Evolutionary conservation across 2,329 filamentous ascomycete genomes (phyloP).

Genomic region (Ophiognomonia clavigignenti-juglandacearum): DNA sequence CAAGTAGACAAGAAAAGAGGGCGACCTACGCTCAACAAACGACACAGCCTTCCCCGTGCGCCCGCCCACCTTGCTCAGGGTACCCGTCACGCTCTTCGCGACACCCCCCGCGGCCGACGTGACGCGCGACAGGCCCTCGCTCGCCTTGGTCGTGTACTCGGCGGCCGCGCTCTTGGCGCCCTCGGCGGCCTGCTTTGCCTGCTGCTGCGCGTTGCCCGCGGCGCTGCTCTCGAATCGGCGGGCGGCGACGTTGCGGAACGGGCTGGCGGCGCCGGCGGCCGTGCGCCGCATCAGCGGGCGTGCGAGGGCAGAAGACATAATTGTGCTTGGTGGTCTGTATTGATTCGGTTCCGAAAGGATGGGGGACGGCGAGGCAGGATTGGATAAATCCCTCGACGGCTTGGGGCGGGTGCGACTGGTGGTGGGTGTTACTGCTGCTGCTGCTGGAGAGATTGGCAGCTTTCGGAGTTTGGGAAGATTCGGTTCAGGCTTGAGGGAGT

Average conservation of each 20-base stretch:
- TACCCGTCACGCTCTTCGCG: slow-evolving; percentile 60
- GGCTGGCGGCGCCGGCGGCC: no score
- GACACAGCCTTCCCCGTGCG: slow-evolving; percentile 73
- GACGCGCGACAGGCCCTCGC: slow-evolving; percentile 78
- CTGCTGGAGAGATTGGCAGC: not conserved
- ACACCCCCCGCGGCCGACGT: slow-evolving; percentile 74
- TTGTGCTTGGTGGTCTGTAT: not conserved
- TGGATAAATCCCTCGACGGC: no score
- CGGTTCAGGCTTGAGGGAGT: not conserved
- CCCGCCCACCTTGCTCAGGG: slow-evolving; percentile 74
- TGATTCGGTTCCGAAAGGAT: not conserved
- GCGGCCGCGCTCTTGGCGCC: slow-evolving; percentile 35
- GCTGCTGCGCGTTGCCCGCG: slow-evolving; percentile 30
- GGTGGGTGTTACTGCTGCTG: no score
- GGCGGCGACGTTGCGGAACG: slow-evolving; percentile 28
- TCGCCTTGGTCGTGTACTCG: slow-evolving; percentile 58
- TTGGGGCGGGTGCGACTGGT: no score
- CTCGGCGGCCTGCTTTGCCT: slow-evolving; percentile 35
- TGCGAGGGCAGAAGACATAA: slow-evolving; percentile 16
- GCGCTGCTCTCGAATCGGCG: slow-evolving; percentile 59
- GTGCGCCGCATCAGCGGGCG: slow-evolving; percentile 16
- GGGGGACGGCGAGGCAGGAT: not conserved
- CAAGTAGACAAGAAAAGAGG: not conserved
- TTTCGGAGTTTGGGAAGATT: not conserved
- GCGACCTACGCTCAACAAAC: slow-evolving; percentile 77